A percentile compares a stretch with the other conserved stretches of the same genome.
Evolutionary conservation across 305 asterid species (phyloP).

Genomic region (Plantago coronopus): DNA sequence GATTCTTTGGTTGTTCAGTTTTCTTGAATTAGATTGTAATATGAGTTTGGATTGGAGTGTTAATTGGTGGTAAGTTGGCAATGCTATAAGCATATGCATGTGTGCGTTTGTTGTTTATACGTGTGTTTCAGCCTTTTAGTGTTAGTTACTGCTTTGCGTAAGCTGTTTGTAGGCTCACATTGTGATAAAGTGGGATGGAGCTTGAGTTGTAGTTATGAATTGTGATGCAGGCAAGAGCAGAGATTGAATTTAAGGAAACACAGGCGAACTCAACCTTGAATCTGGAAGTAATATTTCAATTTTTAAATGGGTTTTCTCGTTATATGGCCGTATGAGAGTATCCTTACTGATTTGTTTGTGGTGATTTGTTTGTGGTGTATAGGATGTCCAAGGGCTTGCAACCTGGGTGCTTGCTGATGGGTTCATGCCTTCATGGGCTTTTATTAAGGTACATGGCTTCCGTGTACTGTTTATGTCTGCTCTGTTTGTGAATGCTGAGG

Average conservation of each 20-base stretch:
- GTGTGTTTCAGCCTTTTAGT: neutral
- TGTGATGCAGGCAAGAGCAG: conserved; percentile 76
- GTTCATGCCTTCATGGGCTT: conserved; percentile 92
- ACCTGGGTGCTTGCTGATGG: conserved; percentile 97
- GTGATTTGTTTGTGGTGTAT: conserved; percentile 23
- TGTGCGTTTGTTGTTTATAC: no score
- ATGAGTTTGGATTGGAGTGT: no score
- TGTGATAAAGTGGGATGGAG: neutral
- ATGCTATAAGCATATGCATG: neutral
- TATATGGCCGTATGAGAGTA: neutral
- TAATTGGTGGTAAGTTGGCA: neutral
- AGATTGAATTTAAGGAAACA: conserved; percentile 59
- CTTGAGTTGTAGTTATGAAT: neutral
- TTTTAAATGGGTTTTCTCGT: neutral
- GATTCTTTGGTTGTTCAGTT: neutral
- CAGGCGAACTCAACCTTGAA: conserved; percentile 65
- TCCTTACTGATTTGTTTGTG: conserved; percentile 14
- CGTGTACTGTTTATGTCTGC: conserved; percentile 2
- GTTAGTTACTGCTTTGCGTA: conserved; percentile 2
- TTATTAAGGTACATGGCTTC: conserved; percentile 60
- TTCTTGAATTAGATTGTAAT: no score
- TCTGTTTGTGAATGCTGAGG: conserved; percentile 9
- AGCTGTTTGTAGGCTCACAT: neutral
- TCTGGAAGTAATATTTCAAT: conserved; percentile 47
- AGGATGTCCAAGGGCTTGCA: conserved; percentile 93